phyloP scores from a whole-genome alignment of 768 basidiomycete species.

The Leccinum boreale region DNA sequence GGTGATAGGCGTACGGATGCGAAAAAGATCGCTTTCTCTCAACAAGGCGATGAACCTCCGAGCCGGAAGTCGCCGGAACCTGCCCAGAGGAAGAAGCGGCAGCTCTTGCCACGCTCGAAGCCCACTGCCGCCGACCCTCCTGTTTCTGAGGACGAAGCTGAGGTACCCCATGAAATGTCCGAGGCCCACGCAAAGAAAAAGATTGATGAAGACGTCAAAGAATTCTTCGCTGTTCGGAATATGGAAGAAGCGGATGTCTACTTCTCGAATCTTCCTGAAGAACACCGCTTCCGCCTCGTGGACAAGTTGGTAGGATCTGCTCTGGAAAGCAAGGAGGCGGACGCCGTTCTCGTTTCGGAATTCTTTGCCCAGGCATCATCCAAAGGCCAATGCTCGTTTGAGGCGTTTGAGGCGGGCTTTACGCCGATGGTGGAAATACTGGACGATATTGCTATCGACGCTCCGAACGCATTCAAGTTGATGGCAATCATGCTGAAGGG shows the following conservation, averaged over 20 bases:
- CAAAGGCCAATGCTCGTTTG: conserved; percentile 56
- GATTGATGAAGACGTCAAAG: conserved; percentile 54
- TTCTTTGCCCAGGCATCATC: conserved; percentile 64
- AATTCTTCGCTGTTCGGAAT: conserved; percentile 82
- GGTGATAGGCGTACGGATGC: conserved; percentile 67
- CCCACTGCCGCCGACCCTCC: conserved; percentile 28
- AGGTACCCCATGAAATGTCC: conserved; percentile 48
- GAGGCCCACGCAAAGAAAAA: too few relatives aligned
- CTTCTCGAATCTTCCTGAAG: conserved; percentile 68
- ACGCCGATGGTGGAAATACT: conserved; percentile 65
- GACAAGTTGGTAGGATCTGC: conserved; percentile 71
- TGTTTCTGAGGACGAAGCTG: conserved; percentile 49
- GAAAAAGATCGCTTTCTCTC: conserved; percentile 39
- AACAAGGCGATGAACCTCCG: conserved; percentile 41
- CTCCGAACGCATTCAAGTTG: conserved; percentile 77
- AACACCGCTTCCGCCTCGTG: conserved; percentile 63
- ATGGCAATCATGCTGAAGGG: conserved; percentile 75
- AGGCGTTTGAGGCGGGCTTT: conserved; percentile 75
- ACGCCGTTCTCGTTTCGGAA: conserved; percentile 73
- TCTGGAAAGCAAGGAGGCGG: conserved; percentile 78
- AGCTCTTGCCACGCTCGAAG: not conserved
- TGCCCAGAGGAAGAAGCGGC: not conserved
- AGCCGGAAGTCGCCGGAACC: conserved; percentile 51
- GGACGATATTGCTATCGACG: conserved; percentile 88
- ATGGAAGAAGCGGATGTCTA: conserved; percentile 66